Percentiles rank a stretch among this genome's conserved stretches.
These are phyloP conservation scores for Spathaspora gorwiae DNA, from an alignment of 805 yeast species.

Conservation along the genomic window DNA sequence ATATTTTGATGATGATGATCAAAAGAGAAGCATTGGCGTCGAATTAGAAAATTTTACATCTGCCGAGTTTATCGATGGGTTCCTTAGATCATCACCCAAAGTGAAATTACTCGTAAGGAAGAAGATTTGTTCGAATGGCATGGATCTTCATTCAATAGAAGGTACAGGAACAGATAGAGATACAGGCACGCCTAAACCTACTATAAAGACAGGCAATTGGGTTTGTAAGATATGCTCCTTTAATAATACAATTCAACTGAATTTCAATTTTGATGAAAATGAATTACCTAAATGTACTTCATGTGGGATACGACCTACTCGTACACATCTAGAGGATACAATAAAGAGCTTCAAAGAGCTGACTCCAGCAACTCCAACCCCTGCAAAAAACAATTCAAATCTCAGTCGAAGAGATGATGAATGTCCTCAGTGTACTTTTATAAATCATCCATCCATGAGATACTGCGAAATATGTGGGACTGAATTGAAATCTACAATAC, in stretches of 20 bases:
- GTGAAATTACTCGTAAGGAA: conserved; percentile 36
- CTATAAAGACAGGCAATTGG: conserved; percentile 46
- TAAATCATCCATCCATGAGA: conserved; percentile 73
- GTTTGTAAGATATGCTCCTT: conserved; percentile 85
- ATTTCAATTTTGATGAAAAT: conserved; percentile 13
- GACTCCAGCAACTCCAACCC: conserved; percentile 3
- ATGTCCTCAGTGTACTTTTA: conserved; percentile 66
- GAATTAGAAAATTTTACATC: conserved; percentile 38
- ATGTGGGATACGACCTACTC: conserved; percentile 33
- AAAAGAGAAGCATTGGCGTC: conserved; percentile 42
- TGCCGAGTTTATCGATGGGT: conserved; percentile 45
- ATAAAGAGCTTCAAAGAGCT: background rate
- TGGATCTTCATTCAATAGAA: background rate
- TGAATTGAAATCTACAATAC: conserved; percentile 14
- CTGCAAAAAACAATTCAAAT: background rate
- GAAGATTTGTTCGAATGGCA: background rate
- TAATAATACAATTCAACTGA: conserved; percentile 40
- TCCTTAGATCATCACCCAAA: conserved; percentile 76
- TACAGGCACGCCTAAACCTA: background rate
- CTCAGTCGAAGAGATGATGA: conserved; percentile 25
- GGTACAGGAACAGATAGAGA: background rate
- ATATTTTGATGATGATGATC: conserved; percentile 54
- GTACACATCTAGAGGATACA: conserved; percentile 4
- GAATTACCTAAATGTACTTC: conserved; percentile 32
- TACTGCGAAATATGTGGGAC: conserved; percentile 88